Evolutionary conservation across 1,284 basidiomycete species (phyloP), one percentile per base, ranked within the genome.

Genomic region (Amylostereum areolatum): DNA sequence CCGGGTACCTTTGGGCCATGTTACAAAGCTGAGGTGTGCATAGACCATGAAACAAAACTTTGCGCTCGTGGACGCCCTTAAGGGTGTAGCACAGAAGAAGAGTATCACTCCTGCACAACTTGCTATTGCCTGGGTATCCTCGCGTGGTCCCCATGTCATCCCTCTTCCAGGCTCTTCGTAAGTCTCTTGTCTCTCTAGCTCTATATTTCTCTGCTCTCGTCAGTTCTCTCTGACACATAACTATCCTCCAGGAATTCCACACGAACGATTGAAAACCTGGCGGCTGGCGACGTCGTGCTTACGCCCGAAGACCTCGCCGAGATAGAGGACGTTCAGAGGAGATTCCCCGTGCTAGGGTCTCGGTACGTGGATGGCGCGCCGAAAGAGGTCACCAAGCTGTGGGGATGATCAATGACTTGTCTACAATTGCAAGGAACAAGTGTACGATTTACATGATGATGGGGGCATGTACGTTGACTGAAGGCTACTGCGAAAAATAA

Each of bases 91-190:
- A 0, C 58, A 64, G 42, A 70, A 68, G 60, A 80, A 77, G 62
- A 69, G 68, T 0, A 60, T 79, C 29, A 78, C 78, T 0, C 63
- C 77, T 0, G 74, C 77, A 0, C 83, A 86, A 61, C 66, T 88
- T 9, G 70, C 73, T 34, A 68, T 88, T 34, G 81, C 83, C 0
- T 88, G 82, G 81, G 70, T 85, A 6, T 60, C 67, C 28, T 61
- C 68, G 2, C 68, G 74, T 40, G 75, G 72, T 12, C 61, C 63
- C 24, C 74, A 76, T 45, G 67, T 77, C 39, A 68, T 82, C 45
- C 78, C 79, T 1, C 72, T 82, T 41, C 78, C 80, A 1, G 79
- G 79, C 4, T 78, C 75, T 2, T 75, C 74, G 71, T 73, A 48
- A 44, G 71, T 70, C 27, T 18, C 18, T 18, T 18, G 18, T 18